Conservation (phyloP, 164 flowering plant species). For the Magnolia sinica region DNA sequence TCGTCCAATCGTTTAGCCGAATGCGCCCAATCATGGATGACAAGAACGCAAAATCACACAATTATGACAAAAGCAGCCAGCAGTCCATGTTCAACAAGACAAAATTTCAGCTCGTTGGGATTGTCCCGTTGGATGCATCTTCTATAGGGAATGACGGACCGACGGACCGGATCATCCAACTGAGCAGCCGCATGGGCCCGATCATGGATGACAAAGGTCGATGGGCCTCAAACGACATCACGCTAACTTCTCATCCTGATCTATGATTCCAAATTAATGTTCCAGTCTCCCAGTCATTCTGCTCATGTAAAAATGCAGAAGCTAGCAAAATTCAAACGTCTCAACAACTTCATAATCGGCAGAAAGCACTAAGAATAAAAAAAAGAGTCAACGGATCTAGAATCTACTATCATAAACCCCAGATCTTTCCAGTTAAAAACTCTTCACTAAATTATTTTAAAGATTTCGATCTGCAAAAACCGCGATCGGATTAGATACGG, state of each 20-base stretch:
- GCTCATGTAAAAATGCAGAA: no score
- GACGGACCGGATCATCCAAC: neutral
- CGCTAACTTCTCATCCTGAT: neutral
- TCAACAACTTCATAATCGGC: no score
- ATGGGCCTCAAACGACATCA: neutral
- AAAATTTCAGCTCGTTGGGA: neutral
- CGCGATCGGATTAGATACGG: neutral
- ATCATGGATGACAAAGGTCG: neutral
- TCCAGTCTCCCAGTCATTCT: no score
- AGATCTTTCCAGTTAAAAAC: neutral
- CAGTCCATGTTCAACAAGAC: no score
- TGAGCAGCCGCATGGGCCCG: no score
- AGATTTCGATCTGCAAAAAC: neutral
- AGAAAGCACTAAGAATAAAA: neutral
- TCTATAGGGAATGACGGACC: neutral
- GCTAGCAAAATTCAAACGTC: no score
- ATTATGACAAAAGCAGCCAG: no score
- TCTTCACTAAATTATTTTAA: neutral
- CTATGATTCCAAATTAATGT: no score
- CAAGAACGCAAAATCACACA: no score
- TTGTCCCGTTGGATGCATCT: neutral
- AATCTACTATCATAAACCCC: neutral
- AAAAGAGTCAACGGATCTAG: neutral
- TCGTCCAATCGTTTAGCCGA: no score
- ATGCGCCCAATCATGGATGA: no score